These are phyloP conservation scores for Dalbergia oliveri DNA, from an alignment of 306 rosid genomes.

Conservation along the genomic window DNA sequence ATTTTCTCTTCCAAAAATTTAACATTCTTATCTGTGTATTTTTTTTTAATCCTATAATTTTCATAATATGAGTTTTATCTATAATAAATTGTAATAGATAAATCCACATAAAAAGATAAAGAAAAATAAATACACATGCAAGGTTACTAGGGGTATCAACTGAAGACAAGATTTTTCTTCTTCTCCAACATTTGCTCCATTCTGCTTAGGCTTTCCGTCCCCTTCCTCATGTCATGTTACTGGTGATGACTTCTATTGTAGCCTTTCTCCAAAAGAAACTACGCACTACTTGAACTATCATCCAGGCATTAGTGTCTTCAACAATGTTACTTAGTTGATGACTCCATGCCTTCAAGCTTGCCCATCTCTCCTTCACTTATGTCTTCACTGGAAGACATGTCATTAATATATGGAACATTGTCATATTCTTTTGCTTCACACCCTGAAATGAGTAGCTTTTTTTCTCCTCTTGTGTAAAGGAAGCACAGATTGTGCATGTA, in stretches of 20 bases:
- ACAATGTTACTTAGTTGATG: too few species aligned
- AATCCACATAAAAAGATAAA: background rate
- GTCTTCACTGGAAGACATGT: conserved; percentile 57
- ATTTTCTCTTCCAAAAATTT: background rate
- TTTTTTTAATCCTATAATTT: too few species aligned
- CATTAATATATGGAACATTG: conserved; percentile 60
- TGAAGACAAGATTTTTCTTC: conserved; percentile 23
- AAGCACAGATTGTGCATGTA: conserved; percentile 59
- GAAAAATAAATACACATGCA: too few species aligned
- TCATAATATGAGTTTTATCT: background rate
- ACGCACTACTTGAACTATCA: conserved; percentile 24
- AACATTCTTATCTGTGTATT: background rate
- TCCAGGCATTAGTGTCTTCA: conserved; percentile 36
- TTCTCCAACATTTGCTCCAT: conserved; percentile 39
- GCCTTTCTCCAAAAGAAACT: too few species aligned
- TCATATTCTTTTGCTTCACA: conserved; percentile 49
- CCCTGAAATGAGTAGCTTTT: conserved; percentile 59
- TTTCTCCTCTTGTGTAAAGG: conserved; percentile 56
- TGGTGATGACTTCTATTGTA: conserved; percentile 22
- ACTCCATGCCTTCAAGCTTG: conserved; percentile 21
- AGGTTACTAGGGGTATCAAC: too few species aligned
- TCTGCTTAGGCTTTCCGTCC: conserved; percentile 3
- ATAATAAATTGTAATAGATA: background rate
- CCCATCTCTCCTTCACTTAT: conserved; percentile 51
- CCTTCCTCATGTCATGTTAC: conserved; percentile 21